These are phyloP conservation scores for Halophytophthora polymorphica DNA, from an alignment of 352 stramenopile genomes.

Conservation along the genomic window DNA sequence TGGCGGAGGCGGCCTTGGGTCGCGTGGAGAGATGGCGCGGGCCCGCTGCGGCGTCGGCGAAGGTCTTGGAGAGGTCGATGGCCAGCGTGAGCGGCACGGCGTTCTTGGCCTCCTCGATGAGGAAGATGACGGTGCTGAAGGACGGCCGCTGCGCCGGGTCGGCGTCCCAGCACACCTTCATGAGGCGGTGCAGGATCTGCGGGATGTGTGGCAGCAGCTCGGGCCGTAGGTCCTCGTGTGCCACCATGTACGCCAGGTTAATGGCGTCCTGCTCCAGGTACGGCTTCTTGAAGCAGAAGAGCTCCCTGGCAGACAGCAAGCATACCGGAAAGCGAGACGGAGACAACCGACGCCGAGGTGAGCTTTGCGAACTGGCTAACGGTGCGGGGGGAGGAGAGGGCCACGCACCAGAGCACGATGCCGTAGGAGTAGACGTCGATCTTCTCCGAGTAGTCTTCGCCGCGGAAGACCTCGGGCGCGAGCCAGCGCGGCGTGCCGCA, in stretches of 20 bases:
- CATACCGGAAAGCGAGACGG: no score
- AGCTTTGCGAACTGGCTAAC: no score
- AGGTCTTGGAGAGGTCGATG: constrained; percentile 55
- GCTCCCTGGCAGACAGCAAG: constrained; percentile 43
- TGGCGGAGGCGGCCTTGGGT: constrained; percentile 25
- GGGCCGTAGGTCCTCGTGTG: constrained; percentile 68
- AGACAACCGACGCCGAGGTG: no score
- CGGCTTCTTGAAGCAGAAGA: constrained; percentile 83
- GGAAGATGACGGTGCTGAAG: constrained; percentile 52
- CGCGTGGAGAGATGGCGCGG: constrained; percentile 24
- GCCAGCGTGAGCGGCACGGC: constrained; percentile 43
- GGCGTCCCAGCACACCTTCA: constrained; percentile 64
- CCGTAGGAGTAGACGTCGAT: constrained; percentile 83
- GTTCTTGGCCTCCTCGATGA: constrained; percentile 64
- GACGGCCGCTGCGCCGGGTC: constrained; percentile 52
- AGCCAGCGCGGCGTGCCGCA: constrained; percentile 78
- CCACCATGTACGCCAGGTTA: constrained; percentile 74
- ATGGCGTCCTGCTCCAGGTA: constrained; percentile 79
- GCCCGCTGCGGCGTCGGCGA: constrained; percentile 32
- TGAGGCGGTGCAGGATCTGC: constrained; percentile 59
- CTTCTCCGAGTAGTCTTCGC: constrained; percentile 83
- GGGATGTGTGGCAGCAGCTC: constrained; percentile 63
- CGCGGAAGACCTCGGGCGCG: constrained; percentile 79
- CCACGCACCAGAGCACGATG: constrained; percentile 69
- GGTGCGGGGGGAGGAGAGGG: neutral